phyloP scores from a whole-genome alignment of 441 rosid genomes.

The Bruguiera hainesii region DNA sequence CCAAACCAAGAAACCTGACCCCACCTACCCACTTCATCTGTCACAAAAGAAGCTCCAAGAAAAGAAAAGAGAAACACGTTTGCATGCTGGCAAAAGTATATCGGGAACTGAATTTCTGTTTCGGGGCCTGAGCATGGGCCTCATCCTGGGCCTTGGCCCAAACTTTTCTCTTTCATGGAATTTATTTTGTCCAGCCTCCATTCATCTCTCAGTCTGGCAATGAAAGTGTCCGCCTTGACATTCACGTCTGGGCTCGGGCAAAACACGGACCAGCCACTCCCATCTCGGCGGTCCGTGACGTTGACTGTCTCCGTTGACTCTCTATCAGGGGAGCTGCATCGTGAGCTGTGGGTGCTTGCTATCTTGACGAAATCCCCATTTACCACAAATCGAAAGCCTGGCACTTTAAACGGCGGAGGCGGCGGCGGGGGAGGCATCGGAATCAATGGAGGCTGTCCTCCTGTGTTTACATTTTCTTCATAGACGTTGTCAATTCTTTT shows the following conservation, averaged over 20 bases:
- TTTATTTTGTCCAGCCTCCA: slow-evolving; percentile 80
- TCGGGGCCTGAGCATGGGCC: slow-evolving; percentile 8
- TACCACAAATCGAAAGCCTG: slow-evolving; percentile 36
- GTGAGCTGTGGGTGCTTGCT: slow-evolving; percentile 51
- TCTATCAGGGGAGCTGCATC: slow-evolving; percentile 51
- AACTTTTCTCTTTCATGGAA: slow-evolving; percentile 45
- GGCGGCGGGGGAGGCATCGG: slow-evolving; percentile 59
- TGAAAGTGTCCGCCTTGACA: slow-evolving; percentile 69
- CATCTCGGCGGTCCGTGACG: slow-evolving; percentile 27
- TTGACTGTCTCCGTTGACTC: slow-evolving; percentile 23
- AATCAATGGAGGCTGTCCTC: slow-evolving; percentile 39
- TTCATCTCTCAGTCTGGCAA: slow-evolving; percentile 64
- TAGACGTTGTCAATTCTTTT: slow-evolving; percentile 24
- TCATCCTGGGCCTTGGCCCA: slow-evolving; percentile 22
- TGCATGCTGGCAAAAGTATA: too few species aligned
- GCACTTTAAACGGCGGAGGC: slow-evolving; percentile 53
- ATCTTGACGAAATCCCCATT: slow-evolving; percentile 52
- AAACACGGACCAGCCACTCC: slow-evolving; percentile 27
- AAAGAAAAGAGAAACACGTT: too few species aligned
- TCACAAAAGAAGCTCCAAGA: not conserved
- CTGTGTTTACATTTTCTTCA: slow-evolving; percentile 35
- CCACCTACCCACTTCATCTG: too few species aligned
- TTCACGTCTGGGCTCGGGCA: slow-evolving; percentile 87
- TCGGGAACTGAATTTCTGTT: not conserved
- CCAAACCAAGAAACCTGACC: too few species aligned